phyloP scores from a whole-genome alignment of 108 stramenopile genomes.

The Pseudonitzschia multiseries region DNA sequence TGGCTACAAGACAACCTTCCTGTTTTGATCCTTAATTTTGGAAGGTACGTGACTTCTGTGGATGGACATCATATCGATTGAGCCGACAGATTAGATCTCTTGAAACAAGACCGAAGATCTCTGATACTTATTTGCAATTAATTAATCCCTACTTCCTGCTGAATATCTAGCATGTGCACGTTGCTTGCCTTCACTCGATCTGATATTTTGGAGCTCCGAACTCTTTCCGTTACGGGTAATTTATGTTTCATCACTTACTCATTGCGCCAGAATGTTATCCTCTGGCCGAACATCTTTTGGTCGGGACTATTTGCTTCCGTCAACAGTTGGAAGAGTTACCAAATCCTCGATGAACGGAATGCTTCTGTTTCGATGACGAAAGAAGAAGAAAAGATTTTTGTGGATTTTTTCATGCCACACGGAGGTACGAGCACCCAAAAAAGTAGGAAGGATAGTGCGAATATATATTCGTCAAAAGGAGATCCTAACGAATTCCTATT shows the following conservation, averaged over 20 bases:
- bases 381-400: slow-evolving; percentile 58
- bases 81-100: neutral
- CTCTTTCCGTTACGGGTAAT: slow-evolving; percentile 55
- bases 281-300: slow-evolving; percentile 54
- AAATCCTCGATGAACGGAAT: slow-evolving; percentile 68
- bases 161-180: slow-evolving; percentile 32
- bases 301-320: slow-evolving; percentile 59
- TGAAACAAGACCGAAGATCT: neutral
- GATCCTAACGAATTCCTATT: too few relatives aligned
- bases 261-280: slow-evolving; percentile 35
- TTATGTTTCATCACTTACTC: slow-evolving; percentile 50
- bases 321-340: slow-evolving; percentile 61
- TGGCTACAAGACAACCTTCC: slow-evolving; percentile 62
- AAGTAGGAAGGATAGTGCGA: too few relatives aligned
- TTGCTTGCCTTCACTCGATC: slow-evolving; percentile 72
- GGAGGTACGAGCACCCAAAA: too few relatives aligned
- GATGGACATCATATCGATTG: neutral
- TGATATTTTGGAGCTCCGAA: slow-evolving; percentile 82
- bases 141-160: neutral
- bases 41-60: slow-evolving; percentile 24
- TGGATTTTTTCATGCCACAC: slow-evolving; percentile 72
- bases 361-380: slow-evolving; percentile 49
- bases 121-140: neutral
- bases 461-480: too few relatives aligned
- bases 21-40: slow-evolving; percentile 68